Base-by-base conservation (phyloP, 2,329 filamentous ascomycete genomes). In the Alternaria metachromatica region DNA sequence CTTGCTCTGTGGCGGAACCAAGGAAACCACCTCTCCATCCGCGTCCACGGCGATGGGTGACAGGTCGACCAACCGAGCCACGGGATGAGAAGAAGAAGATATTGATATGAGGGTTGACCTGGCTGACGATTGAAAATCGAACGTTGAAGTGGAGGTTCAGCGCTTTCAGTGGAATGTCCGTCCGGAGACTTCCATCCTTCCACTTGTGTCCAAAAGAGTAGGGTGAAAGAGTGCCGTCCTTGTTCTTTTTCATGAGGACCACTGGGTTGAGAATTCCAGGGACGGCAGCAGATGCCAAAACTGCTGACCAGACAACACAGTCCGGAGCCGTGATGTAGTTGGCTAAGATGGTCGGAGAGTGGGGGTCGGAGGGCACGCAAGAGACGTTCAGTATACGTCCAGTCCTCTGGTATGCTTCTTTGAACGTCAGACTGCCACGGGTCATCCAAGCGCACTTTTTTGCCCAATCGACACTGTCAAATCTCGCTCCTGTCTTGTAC, bases 201-300 rank as follows among this genome's bases (percentile, higher is more conserved):
- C 96, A 99, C 82, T 98, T 98, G 84, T 98, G 94, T 0, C 96
- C 96, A 76, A 99, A 99, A 0, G 93, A 96, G 80, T 97, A 99
- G 0, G 96, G 96, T 0, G 89, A 88, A 5, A 99, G 84, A 3
- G 85, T 89, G 1, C 94, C 94, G 63, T 94, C 88, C 18, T 86
- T 85, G 57, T 87, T 92, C 82, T 97, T 97, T 85, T 89, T 89
- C 90, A 97, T 92, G 8, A 99, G 88, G 1, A 99, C 95, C 3
- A 96, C 92, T 0, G 96, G 96, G 75, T 98, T 98, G 37, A 98
- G 84, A 61, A 99, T 98, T 2, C 96, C 96, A 0, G 96, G 96
- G 0, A 99, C 96, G 5, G 96, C 96, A 5, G 96, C 96, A 6
- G 94, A 97, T 1, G 96, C 96, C 48, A 99, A 83, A 4, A 98